These are phyloP conservation scores for Carex cristatella DNA, from an alignment of 176 grass and related monocot genomes.

Conservation along the genomic window DNA sequence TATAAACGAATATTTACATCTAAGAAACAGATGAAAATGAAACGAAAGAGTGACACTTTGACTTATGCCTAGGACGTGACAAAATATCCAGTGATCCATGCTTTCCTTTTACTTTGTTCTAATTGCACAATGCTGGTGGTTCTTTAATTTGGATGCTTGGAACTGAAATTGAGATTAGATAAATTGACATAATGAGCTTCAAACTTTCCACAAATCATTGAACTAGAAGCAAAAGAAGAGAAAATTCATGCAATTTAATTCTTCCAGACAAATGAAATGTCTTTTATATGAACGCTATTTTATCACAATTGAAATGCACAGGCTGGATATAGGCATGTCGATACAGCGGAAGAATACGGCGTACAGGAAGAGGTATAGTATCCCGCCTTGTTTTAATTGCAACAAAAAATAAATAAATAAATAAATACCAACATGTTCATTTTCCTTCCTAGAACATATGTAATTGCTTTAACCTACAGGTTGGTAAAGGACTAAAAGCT, in stretches of 20 bases:
- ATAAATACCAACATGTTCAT: neutral
- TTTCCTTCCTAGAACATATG: neutral
- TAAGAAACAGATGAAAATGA: neutral
- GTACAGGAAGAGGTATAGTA: constrained; percentile 54
- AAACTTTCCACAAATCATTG: neutral
- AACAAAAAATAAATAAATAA: neutral
- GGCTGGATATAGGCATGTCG: constrained; percentile 83
- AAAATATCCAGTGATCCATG: neutral
- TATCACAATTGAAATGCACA: constrained; percentile 19
- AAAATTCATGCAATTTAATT: neutral
- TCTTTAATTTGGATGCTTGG: neutral
- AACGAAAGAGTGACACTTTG: neutral
- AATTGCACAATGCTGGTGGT: neutral
- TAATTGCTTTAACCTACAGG: constrained; percentile 30
- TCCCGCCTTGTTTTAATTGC: neutral
- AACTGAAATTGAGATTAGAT: neutral
- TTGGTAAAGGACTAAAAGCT: constrained; percentile 49
- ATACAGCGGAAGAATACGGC: constrained; percentile 59
- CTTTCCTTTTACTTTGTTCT: neutral
- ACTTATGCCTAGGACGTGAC: neutral
- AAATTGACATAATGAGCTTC: neutral
- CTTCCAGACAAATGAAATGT: neutral
- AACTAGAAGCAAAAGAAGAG: neutral
- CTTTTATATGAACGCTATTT: neutral
- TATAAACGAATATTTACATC: neutral